These are phyloP conservation scores for Lactifluus echinatus DNA, from an alignment of 768 basidiomycete species.

Conservation along the genomic window DNA sequence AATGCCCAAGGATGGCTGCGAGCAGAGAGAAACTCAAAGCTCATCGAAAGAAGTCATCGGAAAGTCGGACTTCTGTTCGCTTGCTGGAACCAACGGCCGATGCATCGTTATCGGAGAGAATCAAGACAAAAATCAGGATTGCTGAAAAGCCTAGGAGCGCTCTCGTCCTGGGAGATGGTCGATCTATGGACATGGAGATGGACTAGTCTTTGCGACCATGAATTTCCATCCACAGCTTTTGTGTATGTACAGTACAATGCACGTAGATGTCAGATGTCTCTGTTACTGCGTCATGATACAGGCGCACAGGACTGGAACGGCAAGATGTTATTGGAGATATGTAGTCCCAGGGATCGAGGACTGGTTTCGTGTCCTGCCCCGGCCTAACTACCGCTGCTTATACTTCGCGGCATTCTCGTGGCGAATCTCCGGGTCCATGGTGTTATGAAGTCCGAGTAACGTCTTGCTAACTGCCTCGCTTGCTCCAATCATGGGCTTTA, in stretches of 20 bases:
- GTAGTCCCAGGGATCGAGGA: neutral
- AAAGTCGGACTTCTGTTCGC: conserved; percentile 47
- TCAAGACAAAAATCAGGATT: conserved; percentile 74
- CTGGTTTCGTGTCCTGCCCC: neutral
- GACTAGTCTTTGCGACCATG: conserved; percentile 36
- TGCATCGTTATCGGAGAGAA: conserved; percentile 38
- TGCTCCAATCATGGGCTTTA: conserved; percentile 97
- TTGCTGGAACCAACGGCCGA: conserved; percentile 55
- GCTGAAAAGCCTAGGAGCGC: conserved; percentile 55
- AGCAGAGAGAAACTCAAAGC: conserved; percentile 70
- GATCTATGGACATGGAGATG: conserved; percentile 87
- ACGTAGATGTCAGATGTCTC: neutral
- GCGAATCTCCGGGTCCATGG: conserved; percentile 77
- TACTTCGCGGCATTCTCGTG: conserved; percentile 90
- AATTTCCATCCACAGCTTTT: neutral
- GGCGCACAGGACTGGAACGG: neutral
- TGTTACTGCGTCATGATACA: conserved; percentile 1
- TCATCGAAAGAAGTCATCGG: conserved; percentile 58
- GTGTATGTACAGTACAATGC: neutral
- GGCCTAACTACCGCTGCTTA: conserved; percentile 53
- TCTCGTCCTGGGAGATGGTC: conserved; percentile 74
- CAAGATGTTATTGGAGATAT: neutral
- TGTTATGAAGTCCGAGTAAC: conserved; percentile 85
- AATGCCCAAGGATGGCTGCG: conserved; percentile 61
- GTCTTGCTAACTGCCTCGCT: conserved; percentile 96